These are phyloP conservation scores for Trichoderma aggressivum DNA, from an alignment of 2,329 filamentous ascomycete species.

Conservation along the genomic window DNA sequence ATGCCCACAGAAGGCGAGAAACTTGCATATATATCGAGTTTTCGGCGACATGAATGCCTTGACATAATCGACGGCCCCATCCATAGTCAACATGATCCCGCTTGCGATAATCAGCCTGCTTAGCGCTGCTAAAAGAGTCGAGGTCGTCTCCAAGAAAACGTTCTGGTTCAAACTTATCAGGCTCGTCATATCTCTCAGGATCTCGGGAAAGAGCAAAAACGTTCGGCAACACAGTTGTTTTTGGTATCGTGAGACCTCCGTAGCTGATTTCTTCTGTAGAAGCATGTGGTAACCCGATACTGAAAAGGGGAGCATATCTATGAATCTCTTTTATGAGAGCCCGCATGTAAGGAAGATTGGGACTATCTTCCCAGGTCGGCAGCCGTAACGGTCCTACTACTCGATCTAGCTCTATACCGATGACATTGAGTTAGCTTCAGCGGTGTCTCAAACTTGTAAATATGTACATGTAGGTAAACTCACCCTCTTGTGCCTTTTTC, in stretches of 20 bases:
- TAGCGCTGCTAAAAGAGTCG: slow-evolving; percentile 30
- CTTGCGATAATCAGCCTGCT: slow-evolving; percentile 35
- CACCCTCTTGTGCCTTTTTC: not conserved
- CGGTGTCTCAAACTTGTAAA: too few relatives aligned
- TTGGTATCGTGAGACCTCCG: not conserved
- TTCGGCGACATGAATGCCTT: slow-evolving; percentile 54
- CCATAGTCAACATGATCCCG: slow-evolving; percentile 55
- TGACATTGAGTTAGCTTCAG: too few relatives aligned
- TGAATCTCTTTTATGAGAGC: slow-evolving; percentile 31
- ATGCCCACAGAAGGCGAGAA: slow-evolving; percentile 48
- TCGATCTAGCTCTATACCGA: slow-evolving; percentile 37
- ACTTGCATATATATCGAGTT: slow-evolving; percentile 46
- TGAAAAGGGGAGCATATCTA: not conserved
- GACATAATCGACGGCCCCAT: slow-evolving; percentile 55
- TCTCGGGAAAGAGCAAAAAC: not conserved
- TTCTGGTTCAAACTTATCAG: slow-evolving; percentile 13
- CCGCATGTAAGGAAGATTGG: slow-evolving; percentile 41
- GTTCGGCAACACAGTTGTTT: not conserved
- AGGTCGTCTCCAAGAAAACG: slow-evolving; percentile 27
- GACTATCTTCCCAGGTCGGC: slow-evolving; percentile 42
- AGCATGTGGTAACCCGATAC: not conserved
- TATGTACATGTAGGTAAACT: too few relatives aligned
- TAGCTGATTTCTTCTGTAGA: not conserved
- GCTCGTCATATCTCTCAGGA: not conserved
- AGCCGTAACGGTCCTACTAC: slow-evolving; percentile 42